phyloP scores from a whole-genome alignment of 805 yeast genomes.

The Peterozyma xylosa region DNA sequence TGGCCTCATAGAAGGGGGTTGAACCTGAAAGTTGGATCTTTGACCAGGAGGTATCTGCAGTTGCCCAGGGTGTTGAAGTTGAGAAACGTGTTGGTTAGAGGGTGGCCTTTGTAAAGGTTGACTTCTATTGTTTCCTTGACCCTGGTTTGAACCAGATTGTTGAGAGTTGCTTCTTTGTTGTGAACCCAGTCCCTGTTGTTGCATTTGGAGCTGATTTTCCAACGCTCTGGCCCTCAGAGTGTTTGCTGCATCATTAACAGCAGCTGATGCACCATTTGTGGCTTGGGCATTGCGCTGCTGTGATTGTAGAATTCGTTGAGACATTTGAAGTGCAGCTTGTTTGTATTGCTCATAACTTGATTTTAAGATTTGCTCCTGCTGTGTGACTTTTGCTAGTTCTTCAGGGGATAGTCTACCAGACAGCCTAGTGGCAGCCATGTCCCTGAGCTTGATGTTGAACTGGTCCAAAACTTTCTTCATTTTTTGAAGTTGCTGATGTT shows the following conservation, averaged over 20 bases:
- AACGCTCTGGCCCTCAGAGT: constrained; percentile 1
- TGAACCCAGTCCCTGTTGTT: not conserved
- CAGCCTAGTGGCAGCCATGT: constrained; percentile 40
- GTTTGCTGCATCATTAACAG: constrained; percentile 4
- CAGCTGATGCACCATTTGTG: not conserved
- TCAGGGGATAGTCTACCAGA: constrained; percentile 37
- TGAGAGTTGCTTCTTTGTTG: not conserved
- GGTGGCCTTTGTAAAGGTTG: no score
- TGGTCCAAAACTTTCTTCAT: constrained; percentile 40
- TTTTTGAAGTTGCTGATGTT: constrained; percentile 25
- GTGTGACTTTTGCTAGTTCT: constrained; percentile 32
- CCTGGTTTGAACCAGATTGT: no score
- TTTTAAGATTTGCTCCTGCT: constrained; percentile 41
- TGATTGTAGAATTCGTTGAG: constrained; percentile 22
- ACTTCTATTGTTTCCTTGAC: no score
- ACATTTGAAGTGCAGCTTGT: constrained; percentile 40
- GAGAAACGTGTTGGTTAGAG: no score
- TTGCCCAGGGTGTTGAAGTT: no score
- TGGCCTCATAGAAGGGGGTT: not conserved
- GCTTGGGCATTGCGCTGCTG: constrained; percentile 11
- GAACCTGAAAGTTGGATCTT: no score
- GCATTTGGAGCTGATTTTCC: not conserved
- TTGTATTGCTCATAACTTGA: constrained; percentile 41
- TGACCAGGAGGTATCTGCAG: no score
- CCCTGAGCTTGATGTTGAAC: constrained; percentile 39